Percentiles rank a stretch among this genome's conserved stretches.
phyloP scores from a whole-genome alignment of 2,329 filamentous ascomycete species.

The Aureobasidium vineae region DNA sequence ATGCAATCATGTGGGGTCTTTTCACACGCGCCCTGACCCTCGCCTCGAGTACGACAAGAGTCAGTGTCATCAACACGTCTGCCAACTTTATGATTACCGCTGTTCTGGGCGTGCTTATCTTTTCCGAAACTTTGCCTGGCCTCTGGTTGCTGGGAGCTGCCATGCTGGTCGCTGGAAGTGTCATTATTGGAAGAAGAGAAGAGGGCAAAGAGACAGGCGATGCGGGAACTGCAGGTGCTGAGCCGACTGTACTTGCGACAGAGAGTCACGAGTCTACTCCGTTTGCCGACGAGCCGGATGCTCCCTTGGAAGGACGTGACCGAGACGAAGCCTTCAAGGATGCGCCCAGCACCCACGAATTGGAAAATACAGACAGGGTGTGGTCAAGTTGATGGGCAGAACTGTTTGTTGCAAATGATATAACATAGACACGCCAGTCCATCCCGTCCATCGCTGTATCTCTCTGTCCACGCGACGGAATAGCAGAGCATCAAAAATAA shows the following conservation, averaged over 20 bases:
- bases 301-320: slow-evolving; percentile 28
- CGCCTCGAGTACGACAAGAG: slow-evolving; percentile 72
- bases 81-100: slow-evolving; percentile 79
- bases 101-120: slow-evolving; percentile 66
- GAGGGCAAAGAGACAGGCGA: slow-evolving; percentile 45
- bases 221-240: slow-evolving; percentile 30
- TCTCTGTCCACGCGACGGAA: too few relatives aligned
- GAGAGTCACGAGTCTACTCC: slow-evolving; percentile 1
- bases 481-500: neutral
- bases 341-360: neutral
- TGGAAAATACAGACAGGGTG: slow-evolving; percentile 13
- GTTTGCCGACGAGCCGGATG: slow-evolving; percentile 36
- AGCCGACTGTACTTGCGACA: slow-evolving; percentile 28
- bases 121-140: slow-evolving; percentile 67
- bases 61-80: slow-evolving; percentile 78
- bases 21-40: slow-evolving; percentile 76
- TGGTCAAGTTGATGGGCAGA: neutral
- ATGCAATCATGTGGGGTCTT: slow-evolving; percentile 79
- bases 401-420: neutral
- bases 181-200: slow-evolving; percentile 71
- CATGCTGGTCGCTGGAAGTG: slow-evolving; percentile 71
- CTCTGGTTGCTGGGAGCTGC: slow-evolving; percentile 75
- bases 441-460: too few relatives aligned
- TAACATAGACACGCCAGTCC: neutral
- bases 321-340: slow-evolving; percentile 4